These are phyloP conservation scores for Pestalotiopsis sp. DNA, from an alignment of 2,329 filamentous ascomycete genomes.

Conservation along the genomic window DNA sequence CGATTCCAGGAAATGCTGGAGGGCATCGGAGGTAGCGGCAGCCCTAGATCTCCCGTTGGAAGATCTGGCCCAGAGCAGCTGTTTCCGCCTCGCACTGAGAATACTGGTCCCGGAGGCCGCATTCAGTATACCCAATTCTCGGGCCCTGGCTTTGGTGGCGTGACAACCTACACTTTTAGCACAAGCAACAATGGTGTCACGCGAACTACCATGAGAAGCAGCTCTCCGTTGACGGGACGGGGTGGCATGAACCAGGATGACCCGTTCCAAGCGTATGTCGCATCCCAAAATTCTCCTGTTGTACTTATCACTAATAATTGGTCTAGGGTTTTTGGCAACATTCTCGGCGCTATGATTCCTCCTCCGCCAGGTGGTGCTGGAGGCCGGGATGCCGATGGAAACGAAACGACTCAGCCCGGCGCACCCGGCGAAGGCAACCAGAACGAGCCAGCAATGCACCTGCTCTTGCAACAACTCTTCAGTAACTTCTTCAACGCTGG, in stretches of 20 bases:
- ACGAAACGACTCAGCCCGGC: slow-evolving; percentile 17
- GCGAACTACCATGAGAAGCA: slow-evolving; percentile 10
- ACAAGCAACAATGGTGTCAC: slow-evolving; percentile 39
- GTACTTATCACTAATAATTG: slow-evolving; percentile 32
- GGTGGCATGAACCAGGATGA: slow-evolving; percentile 25
- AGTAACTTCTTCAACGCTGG: slow-evolving; percentile 54
- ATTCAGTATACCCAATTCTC: slow-evolving; percentile 36
- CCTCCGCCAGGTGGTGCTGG: slow-evolving; percentile 31
- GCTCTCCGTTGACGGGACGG: background rate
- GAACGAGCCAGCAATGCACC: slow-evolving; percentile 30
- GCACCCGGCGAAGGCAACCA: slow-evolving; percentile 22
- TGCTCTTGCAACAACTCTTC: slow-evolving; percentile 55
- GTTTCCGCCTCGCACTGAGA: slow-evolving; percentile 19
- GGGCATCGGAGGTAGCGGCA: slow-evolving; percentile 25
- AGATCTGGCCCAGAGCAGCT: slow-evolving; percentile 28
- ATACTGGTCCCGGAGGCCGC: slow-evolving; percentile 17
- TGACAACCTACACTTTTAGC: slow-evolving; percentile 51
- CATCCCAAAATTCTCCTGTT: slow-evolving; percentile 16
- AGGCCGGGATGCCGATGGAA: slow-evolving; percentile 15
- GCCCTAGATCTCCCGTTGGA: slow-evolving; percentile 20
- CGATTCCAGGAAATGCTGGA: slow-evolving; percentile 40
- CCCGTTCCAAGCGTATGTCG: slow-evolving; percentile 52
- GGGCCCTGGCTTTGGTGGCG: slow-evolving; percentile 37
- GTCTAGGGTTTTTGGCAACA: slow-evolving; percentile 48
- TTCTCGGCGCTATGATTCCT: slow-evolving; percentile 43